Conservation (phyloP, 1,284 basidiomycete genomes). For the Sparassis latifolia region DNA sequence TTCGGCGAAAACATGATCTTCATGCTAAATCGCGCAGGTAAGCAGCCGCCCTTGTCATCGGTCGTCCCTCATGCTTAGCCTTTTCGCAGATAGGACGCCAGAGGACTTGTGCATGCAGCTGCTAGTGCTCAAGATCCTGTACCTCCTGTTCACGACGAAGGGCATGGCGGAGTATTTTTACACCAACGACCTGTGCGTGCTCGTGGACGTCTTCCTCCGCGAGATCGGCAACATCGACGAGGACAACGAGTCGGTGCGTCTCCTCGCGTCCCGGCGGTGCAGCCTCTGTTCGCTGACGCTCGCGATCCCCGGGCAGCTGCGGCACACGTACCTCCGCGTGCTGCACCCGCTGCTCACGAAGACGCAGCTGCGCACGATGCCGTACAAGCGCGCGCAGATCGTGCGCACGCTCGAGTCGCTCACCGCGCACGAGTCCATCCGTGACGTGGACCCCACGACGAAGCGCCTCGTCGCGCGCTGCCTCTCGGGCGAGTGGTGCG, state of each 20-base stretch:
- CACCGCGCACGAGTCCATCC: conserved; percentile 67
- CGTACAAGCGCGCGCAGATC: conserved; percentile 92
- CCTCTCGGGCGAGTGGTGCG: conserved; percentile 84
- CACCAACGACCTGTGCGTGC: conserved; percentile 93
- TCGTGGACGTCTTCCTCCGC: conserved; percentile 94
- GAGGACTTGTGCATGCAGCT: conserved; percentile 95
- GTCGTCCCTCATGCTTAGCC: too few species aligned
- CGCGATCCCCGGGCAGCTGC: conserved; percentile 47
- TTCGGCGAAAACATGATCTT: conserved; percentile 99
- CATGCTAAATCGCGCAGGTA: conserved; percentile 93
- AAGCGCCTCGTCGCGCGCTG: conserved; percentile 90
- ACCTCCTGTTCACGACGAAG: conserved; percentile 90
- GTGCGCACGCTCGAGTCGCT: conserved; percentile 79
- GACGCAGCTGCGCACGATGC: conserved; percentile 80
- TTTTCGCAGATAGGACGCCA: conserved; percentile 60
- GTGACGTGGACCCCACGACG: conserved; percentile 83
- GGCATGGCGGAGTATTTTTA: conserved; percentile 97
- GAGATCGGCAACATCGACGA: conserved; percentile 90
- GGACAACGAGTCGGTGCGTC: conserved; percentile 83
- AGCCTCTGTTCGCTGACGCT: not conserved
- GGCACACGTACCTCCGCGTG: conserved; percentile 95
- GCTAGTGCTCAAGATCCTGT: conserved; percentile 91
- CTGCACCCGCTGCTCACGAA: conserved; percentile 92
- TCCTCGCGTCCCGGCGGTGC: too few species aligned
- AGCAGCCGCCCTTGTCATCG: conserved; percentile 24